Conservation (phyloP, 768 basidiomycete genomes). For the Suillus luteus region DNA sequence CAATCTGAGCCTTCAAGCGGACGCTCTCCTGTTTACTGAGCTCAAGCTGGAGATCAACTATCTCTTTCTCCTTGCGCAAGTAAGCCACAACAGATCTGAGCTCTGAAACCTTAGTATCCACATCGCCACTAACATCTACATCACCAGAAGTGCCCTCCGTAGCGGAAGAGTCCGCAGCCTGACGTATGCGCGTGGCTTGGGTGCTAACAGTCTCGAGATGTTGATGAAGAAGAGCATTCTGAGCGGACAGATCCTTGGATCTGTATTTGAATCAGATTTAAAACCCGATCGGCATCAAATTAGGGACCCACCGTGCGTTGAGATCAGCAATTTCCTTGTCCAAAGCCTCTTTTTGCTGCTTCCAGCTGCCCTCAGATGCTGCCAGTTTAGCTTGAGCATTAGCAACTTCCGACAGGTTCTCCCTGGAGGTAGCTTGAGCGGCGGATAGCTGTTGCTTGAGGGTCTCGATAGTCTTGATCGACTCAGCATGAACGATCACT, state of each 20-base stretch:
- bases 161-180: conserved; percentile 59
- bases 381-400: conserved; percentile 74
- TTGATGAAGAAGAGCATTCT: conserved; percentile 77
- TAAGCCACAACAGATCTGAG: conserved; percentile 79
- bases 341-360: conserved; percentile 71
- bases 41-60: conserved; percentile 85
- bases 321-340: conserved; percentile 79
- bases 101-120: conserved; percentile 68
- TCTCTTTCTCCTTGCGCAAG: conserved; percentile 89
- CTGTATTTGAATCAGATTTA: conserved; percentile 37
- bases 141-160: conserved; percentile 40
- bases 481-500: conserved; percentile 83
- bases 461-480: conserved; percentile 69
- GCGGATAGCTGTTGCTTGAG: conserved; percentile 63
- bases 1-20: conserved; percentile 73
- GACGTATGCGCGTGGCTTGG: conserved; percentile 79
- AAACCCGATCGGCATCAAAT: background rate
- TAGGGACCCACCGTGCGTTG: conserved; percentile 56
- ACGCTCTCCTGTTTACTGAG: conserved; percentile 76
- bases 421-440: conserved; percentile 54
- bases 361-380: conserved; percentile 79
- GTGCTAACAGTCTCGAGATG: conserved; percentile 84
- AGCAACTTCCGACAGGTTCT: conserved; percentile 62
- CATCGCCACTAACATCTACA: conserved; percentile 48
- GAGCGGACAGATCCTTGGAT: conserved; percentile 69